A percentile compares a stretch with the other conserved stretches of the same genome.
Evolutionary conservation across 345 rosid genomes (phyloP).

Genomic region (Gossypium thurberi): DNA sequence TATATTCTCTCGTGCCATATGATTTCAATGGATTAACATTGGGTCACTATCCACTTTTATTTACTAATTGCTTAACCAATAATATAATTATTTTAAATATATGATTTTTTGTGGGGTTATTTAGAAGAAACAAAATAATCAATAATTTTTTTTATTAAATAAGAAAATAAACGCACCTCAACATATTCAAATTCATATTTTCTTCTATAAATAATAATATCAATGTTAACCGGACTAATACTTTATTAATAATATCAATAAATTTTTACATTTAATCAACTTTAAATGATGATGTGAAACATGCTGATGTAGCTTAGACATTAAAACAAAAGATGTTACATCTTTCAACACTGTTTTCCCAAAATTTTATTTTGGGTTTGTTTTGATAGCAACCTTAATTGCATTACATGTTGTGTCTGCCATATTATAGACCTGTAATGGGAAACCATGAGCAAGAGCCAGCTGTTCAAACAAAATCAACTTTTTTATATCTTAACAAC

Average conservation of each 20-base stretch:
- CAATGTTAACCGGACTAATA: rapidly evolving
- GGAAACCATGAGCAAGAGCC: neutral
- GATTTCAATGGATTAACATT: neutral
- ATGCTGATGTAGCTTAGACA: too few relatives aligned
- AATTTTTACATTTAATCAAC: too few relatives aligned
- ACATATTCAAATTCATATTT: rapidly evolving
- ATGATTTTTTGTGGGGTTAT: neutral
- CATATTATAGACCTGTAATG: neutral
- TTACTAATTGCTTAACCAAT: neutral
- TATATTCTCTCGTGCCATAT: neutral
- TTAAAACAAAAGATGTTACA: too few relatives aligned
- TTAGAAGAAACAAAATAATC: neutral
- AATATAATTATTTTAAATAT: neutral
- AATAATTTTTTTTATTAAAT: too few relatives aligned
- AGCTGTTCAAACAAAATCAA: neutral
- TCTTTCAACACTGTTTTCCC: neutral
- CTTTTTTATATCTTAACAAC: neutral
- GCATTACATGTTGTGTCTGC: neutral
- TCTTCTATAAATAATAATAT: too few relatives aligned
- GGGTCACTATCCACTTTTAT: slow-evolving; percentile 2
- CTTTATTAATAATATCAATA: too few relatives aligned
- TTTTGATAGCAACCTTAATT: neutral
- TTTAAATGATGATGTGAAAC: too few relatives aligned
- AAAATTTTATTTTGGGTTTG: neutral
- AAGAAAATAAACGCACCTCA: rapidly evolving